A percentile compares a stretch with the other conserved stretches of the same genome.
These are phyloP conservation scores for Barnettozyma wickerhamii DNA, from an alignment of 805 yeast genomes.

Conservation along the genomic window DNA sequence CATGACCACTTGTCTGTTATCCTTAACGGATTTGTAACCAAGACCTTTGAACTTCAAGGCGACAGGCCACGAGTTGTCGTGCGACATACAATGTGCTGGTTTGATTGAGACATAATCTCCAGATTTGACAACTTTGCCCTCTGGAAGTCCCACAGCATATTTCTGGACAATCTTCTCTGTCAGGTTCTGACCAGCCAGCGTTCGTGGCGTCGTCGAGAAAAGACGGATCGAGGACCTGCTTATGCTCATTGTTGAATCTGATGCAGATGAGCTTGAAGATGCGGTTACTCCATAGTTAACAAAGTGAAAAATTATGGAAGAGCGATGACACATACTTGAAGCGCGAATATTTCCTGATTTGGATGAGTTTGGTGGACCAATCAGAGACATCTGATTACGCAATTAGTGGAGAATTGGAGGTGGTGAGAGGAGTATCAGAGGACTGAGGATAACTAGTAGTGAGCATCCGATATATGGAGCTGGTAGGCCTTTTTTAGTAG, in stretches of 20 bases:
- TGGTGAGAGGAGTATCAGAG: no score
- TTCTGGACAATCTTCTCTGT: conserved; percentile 95
- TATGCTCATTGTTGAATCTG: not conserved
- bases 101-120: conserved; percentile 94
- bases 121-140: conserved; percentile 69
- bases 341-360: no score
- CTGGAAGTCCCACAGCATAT: conserved; percentile 81
- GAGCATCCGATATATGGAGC: no score
- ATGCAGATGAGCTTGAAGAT: no score
- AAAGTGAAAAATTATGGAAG: not conserved
- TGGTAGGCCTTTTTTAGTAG: no score
- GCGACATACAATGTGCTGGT: conserved; percentile 99
- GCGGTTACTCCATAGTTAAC: not conserved
- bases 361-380: conserved; percentile 1
- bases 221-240: conserved; percentile 11
- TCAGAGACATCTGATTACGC: conserved; percentile 1
- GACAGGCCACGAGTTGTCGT: conserved; percentile 99
- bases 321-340: conserved; percentile 7
- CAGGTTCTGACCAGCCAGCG: conserved; percentile 57
- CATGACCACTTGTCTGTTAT: conserved; percentile 89
- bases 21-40: conserved; percentile 80
- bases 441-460: no score
- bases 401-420: not conserved
- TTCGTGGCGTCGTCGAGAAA: conserved; percentile 19
- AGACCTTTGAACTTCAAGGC: conserved; percentile 94